phyloP scores from a whole-genome alignment of 495 filamentous ascomycete species.

The Lasiosphaeriaceae sp. region DNA sequence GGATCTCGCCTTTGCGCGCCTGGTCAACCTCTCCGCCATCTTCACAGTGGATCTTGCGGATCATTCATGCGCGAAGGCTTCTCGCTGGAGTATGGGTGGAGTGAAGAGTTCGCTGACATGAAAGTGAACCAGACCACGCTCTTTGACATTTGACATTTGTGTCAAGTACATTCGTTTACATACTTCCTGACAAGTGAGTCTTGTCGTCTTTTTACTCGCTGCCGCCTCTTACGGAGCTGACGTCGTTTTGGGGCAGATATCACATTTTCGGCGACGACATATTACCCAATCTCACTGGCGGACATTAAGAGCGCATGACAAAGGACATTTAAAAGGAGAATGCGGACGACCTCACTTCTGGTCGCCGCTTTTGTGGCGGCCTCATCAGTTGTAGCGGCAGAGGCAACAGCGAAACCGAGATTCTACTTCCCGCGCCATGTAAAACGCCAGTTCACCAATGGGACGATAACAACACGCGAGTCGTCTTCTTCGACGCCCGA shows the following conservation, averaged over 20 bases:
- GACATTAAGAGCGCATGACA: slow-evolving; percentile 13
- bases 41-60: slow-evolving; percentile 26
- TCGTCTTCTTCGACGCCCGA: slow-evolving; percentile 14
- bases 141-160: slow-evolving; percentile 53
- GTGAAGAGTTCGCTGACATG: slow-evolving; percentile 22
- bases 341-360: slow-evolving; percentile 48
- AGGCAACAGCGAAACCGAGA: slow-evolving; percentile 39
- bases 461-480: slow-evolving; percentile 33
- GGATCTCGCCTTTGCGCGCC: slow-evolving; percentile 2
- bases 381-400: slow-evolving; percentile 43
- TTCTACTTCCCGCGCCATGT: slow-evolving; percentile 59
- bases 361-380: slow-evolving; percentile 50
- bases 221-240: slow-evolving; percentile 24
- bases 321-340: slow-evolving; percentile 25
- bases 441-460: slow-evolving; percentile 52
- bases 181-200: slow-evolving; percentile 48
- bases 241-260: slow-evolving; percentile 26
- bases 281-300: not conserved
- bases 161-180: slow-evolving; percentile 65
- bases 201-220: not conserved
- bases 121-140: slow-evolving; percentile 44
- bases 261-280: not conserved
- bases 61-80: slow-evolving; percentile 28
- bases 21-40: slow-evolving; percentile 3
- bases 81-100: not conserved